phyloP scores from a whole-genome alignment of 148 eudicot genomes.

The Vaccinium darrowii region DNA sequence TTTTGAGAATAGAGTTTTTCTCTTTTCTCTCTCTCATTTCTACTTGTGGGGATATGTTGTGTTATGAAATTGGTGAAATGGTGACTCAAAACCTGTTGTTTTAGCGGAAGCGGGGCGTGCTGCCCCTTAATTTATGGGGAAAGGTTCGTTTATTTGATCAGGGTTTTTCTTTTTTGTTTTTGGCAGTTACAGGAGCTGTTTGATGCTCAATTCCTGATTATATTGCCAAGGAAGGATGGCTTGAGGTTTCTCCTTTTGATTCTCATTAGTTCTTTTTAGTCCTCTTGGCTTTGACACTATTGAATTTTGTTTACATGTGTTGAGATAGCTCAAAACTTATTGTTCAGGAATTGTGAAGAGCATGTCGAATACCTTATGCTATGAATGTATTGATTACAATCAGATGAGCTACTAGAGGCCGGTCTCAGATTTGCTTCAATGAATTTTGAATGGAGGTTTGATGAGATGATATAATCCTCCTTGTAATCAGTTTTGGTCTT shows the following conservation, averaged over 20 bases:
- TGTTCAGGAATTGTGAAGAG: neutral
- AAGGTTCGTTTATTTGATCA: neutral
- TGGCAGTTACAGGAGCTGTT: neutral
- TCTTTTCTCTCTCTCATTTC: neutral
- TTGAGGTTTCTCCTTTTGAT: neutral
- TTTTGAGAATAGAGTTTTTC: neutral
- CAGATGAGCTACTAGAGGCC: neutral
- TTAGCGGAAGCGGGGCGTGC: neutral
- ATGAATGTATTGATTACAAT: neutral
- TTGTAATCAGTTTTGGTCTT: neutral
- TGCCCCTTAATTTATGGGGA: neutral
- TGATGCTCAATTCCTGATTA: neutral
- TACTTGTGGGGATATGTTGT: neutral
- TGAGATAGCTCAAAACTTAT: neutral
- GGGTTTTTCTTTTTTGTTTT: neutral
- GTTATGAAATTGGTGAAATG: neutral
- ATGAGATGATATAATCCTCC: slow-evolving; percentile 2
- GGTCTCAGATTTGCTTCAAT: neutral
- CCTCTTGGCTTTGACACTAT: neutral
- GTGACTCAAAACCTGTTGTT: neutral
- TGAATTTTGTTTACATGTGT: neutral
- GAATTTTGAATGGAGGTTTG: neutral
- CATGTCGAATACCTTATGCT: neutral
- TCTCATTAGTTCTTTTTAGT: neutral
- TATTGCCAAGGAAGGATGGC: neutral